These are phyloP conservation scores for Mycena indigotica DNA, from an alignment of 768 basidiomycete genomes.

Conservation along the genomic window DNA sequence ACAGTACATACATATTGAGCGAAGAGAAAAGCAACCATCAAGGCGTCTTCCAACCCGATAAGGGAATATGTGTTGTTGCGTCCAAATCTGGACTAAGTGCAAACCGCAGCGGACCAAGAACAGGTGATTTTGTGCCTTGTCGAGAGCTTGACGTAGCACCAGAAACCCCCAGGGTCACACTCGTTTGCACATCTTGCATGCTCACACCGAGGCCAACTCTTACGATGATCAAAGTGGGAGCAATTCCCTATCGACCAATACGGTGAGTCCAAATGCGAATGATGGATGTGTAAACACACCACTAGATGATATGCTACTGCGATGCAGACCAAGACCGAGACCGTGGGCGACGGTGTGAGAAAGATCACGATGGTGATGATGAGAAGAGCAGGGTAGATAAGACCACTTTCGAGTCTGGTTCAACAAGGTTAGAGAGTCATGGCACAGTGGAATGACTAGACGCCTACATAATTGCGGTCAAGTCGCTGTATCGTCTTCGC, in stretches of 20 bases:
- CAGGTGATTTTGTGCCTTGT: neutral
- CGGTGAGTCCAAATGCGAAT: neutral
- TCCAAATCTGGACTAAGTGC: neutral
- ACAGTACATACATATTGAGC: no score
- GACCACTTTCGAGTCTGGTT: neutral
- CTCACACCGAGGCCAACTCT: neutral
- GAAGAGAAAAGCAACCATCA: neutral
- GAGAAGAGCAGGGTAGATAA: neutral
- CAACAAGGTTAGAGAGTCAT: neutral
- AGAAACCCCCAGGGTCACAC: neutral
- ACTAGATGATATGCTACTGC: neutral
- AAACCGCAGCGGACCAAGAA: neutral
- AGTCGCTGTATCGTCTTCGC: neutral
- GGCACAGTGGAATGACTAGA: neutral
- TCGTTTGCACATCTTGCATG: neutral
- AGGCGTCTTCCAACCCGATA: neutral
- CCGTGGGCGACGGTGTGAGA: neutral
- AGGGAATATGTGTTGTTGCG: neutral
- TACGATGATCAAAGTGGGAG: neutral
- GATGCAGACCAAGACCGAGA: neutral
- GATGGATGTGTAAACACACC: neutral
- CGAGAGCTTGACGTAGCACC: neutral
- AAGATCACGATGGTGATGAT: conserved; percentile 4
- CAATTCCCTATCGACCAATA: neutral
- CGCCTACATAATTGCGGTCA: neutral